These are phyloP conservation scores for Kodamaea ohmeri DNA, from an alignment of 1,139 yeast species.

Conservation along the genomic window DNA sequence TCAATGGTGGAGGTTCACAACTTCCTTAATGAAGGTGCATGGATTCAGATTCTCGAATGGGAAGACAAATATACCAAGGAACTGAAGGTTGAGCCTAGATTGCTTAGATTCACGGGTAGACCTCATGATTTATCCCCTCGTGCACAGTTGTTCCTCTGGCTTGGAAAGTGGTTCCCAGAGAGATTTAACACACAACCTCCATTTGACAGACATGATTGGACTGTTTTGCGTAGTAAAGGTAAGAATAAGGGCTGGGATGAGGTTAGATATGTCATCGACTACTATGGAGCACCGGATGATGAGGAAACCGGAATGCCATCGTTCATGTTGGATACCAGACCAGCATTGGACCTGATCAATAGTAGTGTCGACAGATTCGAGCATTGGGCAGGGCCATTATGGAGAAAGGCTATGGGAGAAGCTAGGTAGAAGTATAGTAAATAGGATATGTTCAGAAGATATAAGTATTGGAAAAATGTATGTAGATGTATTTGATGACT, in stretches of 20 bases:
- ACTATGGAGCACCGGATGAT: conserved; percentile 90
- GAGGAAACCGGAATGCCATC: conserved; percentile 86
- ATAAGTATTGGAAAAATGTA: neutral
- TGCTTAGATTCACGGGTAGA: conserved; percentile 85
- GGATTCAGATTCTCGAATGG: conserved; percentile 94
- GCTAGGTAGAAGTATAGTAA: neutral
- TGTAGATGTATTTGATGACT: too few species aligned
- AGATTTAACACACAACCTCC: conserved; percentile 80
- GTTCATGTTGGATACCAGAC: conserved; percentile 89
- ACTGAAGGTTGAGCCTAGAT: conserved; percentile 64
- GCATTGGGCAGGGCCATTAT: conserved; percentile 48
- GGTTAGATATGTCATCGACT: conserved; percentile 91
- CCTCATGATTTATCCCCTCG: conserved; percentile 89
- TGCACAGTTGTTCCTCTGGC: conserved; percentile 64
- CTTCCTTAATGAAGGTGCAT: conserved; percentile 94
- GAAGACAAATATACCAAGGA: conserved; percentile 58
- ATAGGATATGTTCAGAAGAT: neutral
- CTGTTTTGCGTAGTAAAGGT: conserved; percentile 72
- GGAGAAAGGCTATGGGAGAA: conserved; percentile 48
- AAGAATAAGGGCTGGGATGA: conserved; percentile 42
- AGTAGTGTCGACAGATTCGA: conserved; percentile 66
- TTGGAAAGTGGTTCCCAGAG: conserved; percentile 72
- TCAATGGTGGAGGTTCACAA: conserved; percentile 97
- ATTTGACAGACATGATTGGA: conserved; percentile 98
- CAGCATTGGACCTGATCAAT: conserved; percentile 73